Base-by-base conservation (phyloP, 257 asterid genomes). In the Apocynum venetum region DNA sequence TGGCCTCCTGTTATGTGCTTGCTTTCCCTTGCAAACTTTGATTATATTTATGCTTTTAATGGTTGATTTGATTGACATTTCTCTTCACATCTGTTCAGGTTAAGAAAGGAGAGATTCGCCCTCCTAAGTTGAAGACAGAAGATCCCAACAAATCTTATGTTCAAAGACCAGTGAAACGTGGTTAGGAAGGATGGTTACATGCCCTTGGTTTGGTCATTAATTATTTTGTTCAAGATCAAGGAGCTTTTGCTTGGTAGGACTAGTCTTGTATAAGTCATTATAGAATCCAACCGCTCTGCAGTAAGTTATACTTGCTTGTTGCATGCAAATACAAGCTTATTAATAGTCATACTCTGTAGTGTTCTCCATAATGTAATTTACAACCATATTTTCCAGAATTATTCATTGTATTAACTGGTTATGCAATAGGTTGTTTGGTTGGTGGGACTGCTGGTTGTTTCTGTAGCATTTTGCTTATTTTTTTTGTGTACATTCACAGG, bases 121-220 rank as follows among this genome's bases (percentile, higher is more conserved):
- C 98, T 66, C 99, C 99, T 70, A 96, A 96, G 87, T 94, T 96
- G 61, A 96, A 96, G 89, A 96, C 98, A 4, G 98, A 96, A 91
- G 99, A 96, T 79, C 98, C 99, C 65, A 95, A 93, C 92, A 96
- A 96, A 88, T 91, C 97, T 4, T 96, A 96, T 8, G 99, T 93
- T 47, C 99, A 96, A 82, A 89, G 98, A 78, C 99, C 99, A 0
- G 95, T 93, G 72, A 93, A 96, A 81, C 88, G 93, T 53, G 94
- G 92, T 38, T 86, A 67, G 72, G 20, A 0, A 4, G 53, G 35
- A 17, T 44, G 59, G 49, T 12, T 48, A 36, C 73, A 4, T 60
- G 70, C 8, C 2, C 55, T 9, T 77, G 49, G 3, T 12, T 15
- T 47, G 38, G 55, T 11, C n/a, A 40, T 9, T 73, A 35, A 67